A percentile compares a stretch with the other conserved stretches of the same genome.
phyloP scores from a whole-genome alignment of 1,284 basidiomycete species.

The Austroboletus rostrupii region DNA sequence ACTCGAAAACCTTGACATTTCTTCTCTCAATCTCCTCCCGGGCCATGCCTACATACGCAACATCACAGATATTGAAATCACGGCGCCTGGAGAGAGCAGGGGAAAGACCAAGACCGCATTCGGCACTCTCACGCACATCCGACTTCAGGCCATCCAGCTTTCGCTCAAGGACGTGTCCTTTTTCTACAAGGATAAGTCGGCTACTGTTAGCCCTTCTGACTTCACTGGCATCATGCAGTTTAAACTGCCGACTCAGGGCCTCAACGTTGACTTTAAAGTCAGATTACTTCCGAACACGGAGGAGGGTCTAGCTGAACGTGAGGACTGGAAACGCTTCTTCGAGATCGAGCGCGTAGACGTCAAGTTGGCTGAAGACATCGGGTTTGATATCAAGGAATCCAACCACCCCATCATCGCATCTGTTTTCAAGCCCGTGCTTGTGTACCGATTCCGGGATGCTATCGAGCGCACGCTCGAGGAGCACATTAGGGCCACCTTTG shows the following conservation, averaged over 20 bases:
- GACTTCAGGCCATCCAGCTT: conserved; percentile 59
- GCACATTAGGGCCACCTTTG: conserved; percentile 47
- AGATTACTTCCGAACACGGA: conserved; percentile 53
- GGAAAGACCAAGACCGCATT: conserved; percentile 44
- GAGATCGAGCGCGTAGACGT: conserved; percentile 52
- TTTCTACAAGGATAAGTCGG: conserved; percentile 60
- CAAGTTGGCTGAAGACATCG: conserved; percentile 48
- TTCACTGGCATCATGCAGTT: conserved; percentile 60
- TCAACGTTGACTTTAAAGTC: conserved; percentile 63
- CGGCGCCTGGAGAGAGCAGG: conserved; percentile 38
- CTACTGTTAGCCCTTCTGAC: conserved; percentile 48
- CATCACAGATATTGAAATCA: conserved; percentile 67
- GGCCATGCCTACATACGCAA: conserved; percentile 68
- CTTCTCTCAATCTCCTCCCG: conserved; percentile 58
- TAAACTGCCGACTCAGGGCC: conserved; percentile 56
- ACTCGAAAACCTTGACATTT: conserved; percentile 66
- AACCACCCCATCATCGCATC: conserved; percentile 60
- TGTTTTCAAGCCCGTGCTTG: conserved; percentile 59
- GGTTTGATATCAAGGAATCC: conserved; percentile 49
- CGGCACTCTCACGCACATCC: conserved; percentile 60
- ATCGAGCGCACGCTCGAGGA: conserved; percentile 53
- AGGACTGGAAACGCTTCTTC: conserved; percentile 47
- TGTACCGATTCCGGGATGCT: conserved; percentile 50
- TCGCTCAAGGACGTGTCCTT: conserved; percentile 62
- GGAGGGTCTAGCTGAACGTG: conserved; percentile 39